A percentile compares a stretch with the other conserved stretches of the same genome.
Conservation (phyloP, 2,329 filamentous ascomycete species). For the Aspergillus floridensis region DNA sequence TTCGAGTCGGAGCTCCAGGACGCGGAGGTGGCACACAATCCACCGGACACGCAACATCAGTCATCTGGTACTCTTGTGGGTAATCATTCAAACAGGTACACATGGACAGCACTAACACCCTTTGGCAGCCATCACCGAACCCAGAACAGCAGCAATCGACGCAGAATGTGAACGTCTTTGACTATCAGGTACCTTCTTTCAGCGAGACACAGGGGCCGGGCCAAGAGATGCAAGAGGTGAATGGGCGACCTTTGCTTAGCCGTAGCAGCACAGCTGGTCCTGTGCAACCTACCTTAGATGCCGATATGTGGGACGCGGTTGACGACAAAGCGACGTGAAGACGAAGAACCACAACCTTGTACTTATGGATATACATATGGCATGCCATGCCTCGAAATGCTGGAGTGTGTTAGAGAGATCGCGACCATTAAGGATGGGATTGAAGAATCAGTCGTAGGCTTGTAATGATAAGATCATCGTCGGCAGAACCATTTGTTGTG, state of each 20-base stretch:
- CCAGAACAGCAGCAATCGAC: not conserved
- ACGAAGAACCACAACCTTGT: not conserved
- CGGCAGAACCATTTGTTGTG: not conserved
- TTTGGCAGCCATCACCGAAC: conserved; percentile 7
- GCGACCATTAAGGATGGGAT: not conserved
- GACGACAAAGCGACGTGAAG: conserved; percentile 3
- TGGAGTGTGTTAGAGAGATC: not conserved
- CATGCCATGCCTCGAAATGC: not conserved
- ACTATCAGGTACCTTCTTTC: conserved; percentile 39
- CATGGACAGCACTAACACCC: not conserved
- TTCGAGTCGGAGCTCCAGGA: conserved; percentile 39
- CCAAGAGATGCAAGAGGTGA: conserved; percentile 43
- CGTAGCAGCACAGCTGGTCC: conserved; percentile 15
- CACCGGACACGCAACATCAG: conserved; percentile 2
- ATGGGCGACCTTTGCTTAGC: conserved; percentile 23
- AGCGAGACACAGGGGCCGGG: conserved; percentile 28
- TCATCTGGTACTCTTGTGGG: conserved; percentile 1
- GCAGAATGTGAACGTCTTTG: conserved; percentile 36
- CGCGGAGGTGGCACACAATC: conserved; percentile 16
- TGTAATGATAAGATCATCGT: not conserved
- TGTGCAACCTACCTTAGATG: conserved; percentile 10
- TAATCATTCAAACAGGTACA: not conserved
- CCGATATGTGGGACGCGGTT: conserved; percentile 1
- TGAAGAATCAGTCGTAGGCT: not conserved
- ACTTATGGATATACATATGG: not conserved